Evolutionary conservation across 2,329 filamentous ascomycete genomes (phyloP).

Genomic region (Chalaropsis thielavioides): DNA sequence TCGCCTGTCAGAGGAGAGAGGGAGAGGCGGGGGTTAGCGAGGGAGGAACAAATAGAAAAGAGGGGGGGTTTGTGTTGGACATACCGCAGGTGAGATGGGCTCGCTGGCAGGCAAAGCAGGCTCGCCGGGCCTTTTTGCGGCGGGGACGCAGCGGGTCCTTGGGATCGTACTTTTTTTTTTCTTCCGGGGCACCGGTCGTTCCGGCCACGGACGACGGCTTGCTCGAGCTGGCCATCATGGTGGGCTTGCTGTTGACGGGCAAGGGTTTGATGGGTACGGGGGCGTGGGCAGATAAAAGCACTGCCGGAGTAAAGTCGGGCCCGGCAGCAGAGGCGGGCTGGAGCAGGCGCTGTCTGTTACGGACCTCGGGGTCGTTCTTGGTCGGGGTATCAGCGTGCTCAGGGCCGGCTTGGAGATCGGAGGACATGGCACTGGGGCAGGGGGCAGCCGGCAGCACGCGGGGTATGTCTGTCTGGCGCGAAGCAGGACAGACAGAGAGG

Average conservation of each 20-base stretch:
- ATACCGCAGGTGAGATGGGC: slow-evolving; percentile 97
- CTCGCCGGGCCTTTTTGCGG: slow-evolving; percentile 88
- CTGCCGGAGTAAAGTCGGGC: background rate
- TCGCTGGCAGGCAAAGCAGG: slow-evolving; percentile 92
- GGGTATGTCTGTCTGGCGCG: background rate
- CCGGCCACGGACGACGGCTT: slow-evolving; percentile 28
- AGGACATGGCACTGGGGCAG: background rate
- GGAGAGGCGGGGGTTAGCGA: too few species aligned
- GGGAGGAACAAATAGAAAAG: background rate
- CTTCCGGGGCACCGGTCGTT: slow-evolving; percentile 32
- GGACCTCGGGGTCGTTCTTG: background rate
- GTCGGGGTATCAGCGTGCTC: background rate
- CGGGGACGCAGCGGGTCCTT: slow-evolving; percentile 84
- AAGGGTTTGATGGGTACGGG: slow-evolving; percentile 24
- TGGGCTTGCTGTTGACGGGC: slow-evolving; percentile 33
- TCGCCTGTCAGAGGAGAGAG: slow-evolving; percentile 49
- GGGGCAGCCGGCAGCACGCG: background rate
- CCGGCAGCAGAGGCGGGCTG: background rate
- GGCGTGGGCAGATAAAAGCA: background rate
- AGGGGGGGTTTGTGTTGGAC: slow-evolving; percentile 24
- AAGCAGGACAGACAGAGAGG: background rate
- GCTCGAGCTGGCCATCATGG: slow-evolving; percentile 38
- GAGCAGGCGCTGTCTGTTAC: background rate
- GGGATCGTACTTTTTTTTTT: slow-evolving; percentile 58
- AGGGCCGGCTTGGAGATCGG: background rate